These are phyloP conservation scores for Penicillium taxi DNA, from an alignment of 495 filamentous ascomycete species.

Conservation along the genomic window DNA sequence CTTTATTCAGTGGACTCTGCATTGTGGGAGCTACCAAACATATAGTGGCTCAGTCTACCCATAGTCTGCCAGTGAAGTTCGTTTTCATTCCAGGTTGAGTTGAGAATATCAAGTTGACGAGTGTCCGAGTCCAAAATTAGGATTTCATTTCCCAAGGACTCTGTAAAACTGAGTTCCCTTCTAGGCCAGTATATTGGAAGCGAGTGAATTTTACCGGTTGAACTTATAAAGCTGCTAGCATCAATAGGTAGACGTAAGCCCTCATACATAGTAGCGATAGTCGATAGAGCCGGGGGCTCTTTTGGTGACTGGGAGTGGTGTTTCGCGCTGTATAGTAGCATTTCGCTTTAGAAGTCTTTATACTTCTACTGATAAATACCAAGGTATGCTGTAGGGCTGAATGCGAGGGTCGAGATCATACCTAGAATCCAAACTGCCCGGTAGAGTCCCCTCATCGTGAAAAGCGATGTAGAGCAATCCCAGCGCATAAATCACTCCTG, in stretches of 20 bases:
- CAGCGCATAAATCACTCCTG: not conserved
- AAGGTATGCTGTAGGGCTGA: too few relatives aligned
- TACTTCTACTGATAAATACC: too few relatives aligned
- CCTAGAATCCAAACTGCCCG: too few relatives aligned
- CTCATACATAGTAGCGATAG: not conserved
- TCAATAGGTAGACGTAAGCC: not conserved
- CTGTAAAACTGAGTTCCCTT: conserved; percentile 5
- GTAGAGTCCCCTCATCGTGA: too few relatives aligned
- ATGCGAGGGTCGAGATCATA: too few relatives aligned
- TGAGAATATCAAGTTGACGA: conserved; percentile 27
- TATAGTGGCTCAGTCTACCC: conserved; percentile 34
- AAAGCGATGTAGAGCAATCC: conserved; percentile 2
- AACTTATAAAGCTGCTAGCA: conserved; percentile 1
- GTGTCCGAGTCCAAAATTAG: conserved; percentile 37
- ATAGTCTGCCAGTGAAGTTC: conserved; percentile 13
- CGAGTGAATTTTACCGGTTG: not conserved
- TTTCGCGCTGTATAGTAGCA: too few relatives aligned
- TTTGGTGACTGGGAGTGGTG: too few relatives aligned
- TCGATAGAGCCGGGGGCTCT: not conserved
- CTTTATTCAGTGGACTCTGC: too few relatives aligned
- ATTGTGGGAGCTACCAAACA: conserved; percentile 28
- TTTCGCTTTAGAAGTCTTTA: too few relatives aligned
- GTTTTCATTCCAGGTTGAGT: conserved; percentile 10
- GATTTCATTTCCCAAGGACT: conserved; percentile 25
- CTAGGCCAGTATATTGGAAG: conserved; percentile 1